Evolutionary conservation across 495 filamentous ascomycete genomes (phyloP).

Genomic region (Aspergillus indologenus): DNA sequence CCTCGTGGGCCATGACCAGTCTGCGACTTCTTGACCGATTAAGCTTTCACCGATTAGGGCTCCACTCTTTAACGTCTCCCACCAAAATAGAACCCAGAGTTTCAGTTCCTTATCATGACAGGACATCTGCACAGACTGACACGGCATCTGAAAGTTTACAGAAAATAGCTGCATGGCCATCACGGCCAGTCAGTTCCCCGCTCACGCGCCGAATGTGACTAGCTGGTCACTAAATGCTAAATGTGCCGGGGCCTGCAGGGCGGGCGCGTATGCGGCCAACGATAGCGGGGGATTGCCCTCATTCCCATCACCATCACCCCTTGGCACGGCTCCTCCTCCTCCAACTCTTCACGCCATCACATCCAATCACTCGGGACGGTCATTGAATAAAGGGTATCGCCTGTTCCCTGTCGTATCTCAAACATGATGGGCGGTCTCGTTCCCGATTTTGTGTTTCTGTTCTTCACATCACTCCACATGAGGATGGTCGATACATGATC

Average conservation of each 20-base stretch:
- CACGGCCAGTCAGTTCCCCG: neutral
- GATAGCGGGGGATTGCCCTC: neutral
- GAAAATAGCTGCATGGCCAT: neutral
- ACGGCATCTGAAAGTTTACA: too few relatives aligned
- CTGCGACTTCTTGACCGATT: neutral
- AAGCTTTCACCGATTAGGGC: neutral
- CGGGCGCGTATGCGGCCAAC: neutral
- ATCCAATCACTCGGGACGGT: constrained; percentile 25
- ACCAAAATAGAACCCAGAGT: too few relatives aligned
- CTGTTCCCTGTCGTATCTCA: constrained; percentile 22
- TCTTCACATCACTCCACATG: constrained; percentile 23
- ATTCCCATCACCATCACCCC: neutral
- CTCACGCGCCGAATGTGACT: neutral
- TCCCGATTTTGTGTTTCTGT: constrained; percentile 23
- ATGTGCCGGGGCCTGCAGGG: neutral
- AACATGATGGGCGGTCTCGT: constrained; percentile 15
- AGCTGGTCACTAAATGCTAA: neutral
- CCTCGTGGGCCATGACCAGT: too few relatives aligned
- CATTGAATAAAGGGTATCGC: constrained; percentile 19
- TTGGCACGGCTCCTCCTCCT: neutral
- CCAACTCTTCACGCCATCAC: constrained; percentile 31
- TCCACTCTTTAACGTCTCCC: too few relatives aligned
- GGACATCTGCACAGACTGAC: too few relatives aligned
- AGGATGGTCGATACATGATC: constrained; percentile 20
- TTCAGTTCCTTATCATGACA: neutral